Evolutionary conservation across 345 rosid genomes (phyloP).

Genomic region (Eucalyptus polybractea): DNA sequence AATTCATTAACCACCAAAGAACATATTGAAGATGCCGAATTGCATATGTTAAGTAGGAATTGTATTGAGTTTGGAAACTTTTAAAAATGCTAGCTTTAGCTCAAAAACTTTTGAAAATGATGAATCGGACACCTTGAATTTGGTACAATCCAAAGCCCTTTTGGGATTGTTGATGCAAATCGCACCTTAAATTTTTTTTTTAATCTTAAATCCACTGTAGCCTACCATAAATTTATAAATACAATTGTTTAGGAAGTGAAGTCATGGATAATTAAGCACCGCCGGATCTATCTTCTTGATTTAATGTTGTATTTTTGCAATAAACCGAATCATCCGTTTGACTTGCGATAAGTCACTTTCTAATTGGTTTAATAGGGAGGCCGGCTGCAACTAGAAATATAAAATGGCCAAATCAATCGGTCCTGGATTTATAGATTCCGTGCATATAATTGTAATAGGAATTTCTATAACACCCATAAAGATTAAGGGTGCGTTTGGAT

Average conservation of each 20-base stretch:
- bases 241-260: rapidly evolving
- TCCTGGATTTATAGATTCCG: neutral
- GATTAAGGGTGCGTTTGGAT: too few relatives aligned
- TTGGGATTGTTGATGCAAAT: too few relatives aligned
- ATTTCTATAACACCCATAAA: neutral
- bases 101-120: neutral
- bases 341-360: neutral
- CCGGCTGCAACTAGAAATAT: neutral
- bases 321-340: neutral
- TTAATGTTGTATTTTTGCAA: neutral
- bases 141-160: neutral
- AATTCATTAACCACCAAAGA: neutral
- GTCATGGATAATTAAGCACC: neutral
- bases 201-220: neutral
- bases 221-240: neutral
- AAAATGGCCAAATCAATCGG: neutral
- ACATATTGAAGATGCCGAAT: neutral
- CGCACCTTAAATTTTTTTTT: too few relatives aligned
- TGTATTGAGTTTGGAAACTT: neutral
- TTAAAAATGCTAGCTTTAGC: neutral
- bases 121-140: neutral
- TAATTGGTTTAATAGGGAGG: neutral
- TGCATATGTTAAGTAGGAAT: too few relatives aligned
- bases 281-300: rapidly evolving
- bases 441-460: neutral